Percentiles rank a stretch among this genome's conserved stretches.
Conservation (phyloP, 805 yeast species). For the Hanseniaspora clermontiae region DNA sequence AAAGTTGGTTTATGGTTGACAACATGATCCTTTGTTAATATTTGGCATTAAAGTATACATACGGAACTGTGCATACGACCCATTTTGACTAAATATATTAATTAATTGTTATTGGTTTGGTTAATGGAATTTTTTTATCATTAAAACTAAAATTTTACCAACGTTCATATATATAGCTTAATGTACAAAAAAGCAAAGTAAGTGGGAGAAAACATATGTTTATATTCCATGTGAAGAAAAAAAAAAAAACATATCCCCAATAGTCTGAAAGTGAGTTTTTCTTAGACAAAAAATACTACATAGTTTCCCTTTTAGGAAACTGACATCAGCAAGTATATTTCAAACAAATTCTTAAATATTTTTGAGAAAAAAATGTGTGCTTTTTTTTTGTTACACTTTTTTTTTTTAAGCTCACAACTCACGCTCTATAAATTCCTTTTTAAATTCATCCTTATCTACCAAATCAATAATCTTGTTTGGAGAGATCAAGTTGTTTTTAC, state of each 20-base stretch:
- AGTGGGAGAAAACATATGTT: no score
- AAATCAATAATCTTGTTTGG: constrained; percentile 37
- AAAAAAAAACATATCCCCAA: not conserved
- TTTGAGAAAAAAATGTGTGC: no score
- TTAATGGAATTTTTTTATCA: no score
- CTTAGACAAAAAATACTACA: not conserved
- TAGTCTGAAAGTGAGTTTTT: not conserved
- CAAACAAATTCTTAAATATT: no score
- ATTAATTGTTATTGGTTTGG: constrained; percentile 15
- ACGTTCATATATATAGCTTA: no score
- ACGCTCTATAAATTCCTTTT: constrained; percentile 20
- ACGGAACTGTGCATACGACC: constrained; percentile 99
- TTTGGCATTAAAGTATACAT: constrained; percentile 36
- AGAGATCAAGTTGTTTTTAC: constrained; percentile 51
- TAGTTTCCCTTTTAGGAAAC: not conserved
- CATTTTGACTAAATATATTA: constrained; percentile 56
- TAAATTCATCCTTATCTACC: constrained; percentile 22
- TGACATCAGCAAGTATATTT: not conserved
- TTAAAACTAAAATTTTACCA: no score
- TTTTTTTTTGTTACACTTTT: not conserved
- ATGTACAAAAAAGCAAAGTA: no score
- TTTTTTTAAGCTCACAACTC: not conserved
- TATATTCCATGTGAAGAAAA: not conserved
- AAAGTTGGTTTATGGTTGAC: not conserved
- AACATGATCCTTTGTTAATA: constrained; percentile 11